A percentile compares a stretch with the other conserved stretches of the same genome.
phyloP scores from a whole-genome alignment of 345 rosid species.

The Angophora floribunda region DNA sequence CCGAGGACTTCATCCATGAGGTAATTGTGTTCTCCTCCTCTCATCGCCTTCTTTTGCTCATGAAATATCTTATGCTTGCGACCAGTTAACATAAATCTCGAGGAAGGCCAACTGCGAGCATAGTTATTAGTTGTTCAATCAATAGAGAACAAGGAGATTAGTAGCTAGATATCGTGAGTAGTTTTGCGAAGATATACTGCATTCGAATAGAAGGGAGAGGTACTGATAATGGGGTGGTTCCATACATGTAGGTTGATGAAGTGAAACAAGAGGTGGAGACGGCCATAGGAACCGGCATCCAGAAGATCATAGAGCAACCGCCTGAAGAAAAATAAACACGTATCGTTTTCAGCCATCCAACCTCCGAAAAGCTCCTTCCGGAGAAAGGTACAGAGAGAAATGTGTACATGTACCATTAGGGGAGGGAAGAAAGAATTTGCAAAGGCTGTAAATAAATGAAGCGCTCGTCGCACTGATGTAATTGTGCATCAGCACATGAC shows the following conservation, averaged over 20 bases:
- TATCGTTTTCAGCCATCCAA: neutral
- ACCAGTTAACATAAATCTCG: neutral
- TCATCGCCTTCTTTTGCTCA: neutral
- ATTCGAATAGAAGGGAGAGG: neutral
- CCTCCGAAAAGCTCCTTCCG: neutral
- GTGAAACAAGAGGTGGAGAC: constrained; percentile 50
- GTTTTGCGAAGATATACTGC: neutral
- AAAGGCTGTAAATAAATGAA: neutral
- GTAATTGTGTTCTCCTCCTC: constrained; percentile 9
- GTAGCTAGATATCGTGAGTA: neutral
- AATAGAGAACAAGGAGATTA: neutral
- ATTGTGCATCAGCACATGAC: neutral
- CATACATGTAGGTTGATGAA: constrained; percentile 33
- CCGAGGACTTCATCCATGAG: constrained; percentile 43
- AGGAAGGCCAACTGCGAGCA: neutral
- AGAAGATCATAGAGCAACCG: constrained; percentile 11
- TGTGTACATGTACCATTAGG: neutral
- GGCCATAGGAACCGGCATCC: constrained; percentile 37
- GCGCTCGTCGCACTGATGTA: neutral
- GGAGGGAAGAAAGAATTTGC: neutral
- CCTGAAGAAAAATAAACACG: constrained; percentile 4
- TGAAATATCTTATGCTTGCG: neutral
- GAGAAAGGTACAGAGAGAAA: neutral
- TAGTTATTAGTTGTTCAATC: neutral
- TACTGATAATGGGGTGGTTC: neutral